These are phyloP conservation scores for Cicer pinnatifidum DNA, from an alignment of 306 rosid genomes.

Conservation along the genomic window DNA sequence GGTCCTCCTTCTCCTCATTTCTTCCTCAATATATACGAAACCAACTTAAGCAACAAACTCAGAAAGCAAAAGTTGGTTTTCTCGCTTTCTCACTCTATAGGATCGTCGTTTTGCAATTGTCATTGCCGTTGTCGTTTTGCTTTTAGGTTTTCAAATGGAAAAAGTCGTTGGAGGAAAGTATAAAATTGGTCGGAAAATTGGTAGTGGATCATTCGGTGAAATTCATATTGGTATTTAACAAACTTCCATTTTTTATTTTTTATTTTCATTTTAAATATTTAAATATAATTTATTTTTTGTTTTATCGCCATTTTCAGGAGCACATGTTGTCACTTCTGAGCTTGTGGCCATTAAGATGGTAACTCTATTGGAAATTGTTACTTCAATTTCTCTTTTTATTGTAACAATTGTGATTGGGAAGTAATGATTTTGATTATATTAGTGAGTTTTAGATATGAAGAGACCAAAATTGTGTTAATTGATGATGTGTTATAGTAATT, in stretches of 20 bases:
- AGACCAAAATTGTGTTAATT: not conserved
- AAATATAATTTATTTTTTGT: not conserved
- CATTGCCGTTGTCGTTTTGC: constrained; percentile 8
- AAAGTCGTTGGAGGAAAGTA: constrained; percentile 60
- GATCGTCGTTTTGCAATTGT: not conserved
- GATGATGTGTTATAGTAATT: not conserved
- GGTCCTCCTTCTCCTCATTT: constrained; percentile 11
- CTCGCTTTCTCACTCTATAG: not conserved
- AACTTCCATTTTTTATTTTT: not conserved
- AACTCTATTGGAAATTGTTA: constrained; percentile 40
- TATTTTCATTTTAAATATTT: not conserved
- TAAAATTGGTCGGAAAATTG: constrained; percentile 68
- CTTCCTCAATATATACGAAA: constrained; percentile 30
- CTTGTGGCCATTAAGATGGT: constrained; percentile 74
- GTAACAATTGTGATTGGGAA: constrained; percentile 18
- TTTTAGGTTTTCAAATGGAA: constrained; percentile 51
- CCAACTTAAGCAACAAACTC: constrained; percentile 27
- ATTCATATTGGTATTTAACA: constrained; percentile 56
- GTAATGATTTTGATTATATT: not conserved
- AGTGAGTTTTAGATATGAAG: not conserved
- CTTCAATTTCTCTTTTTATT: not conserved
- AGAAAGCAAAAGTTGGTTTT: constrained; percentile 12
- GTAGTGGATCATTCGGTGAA: constrained; percentile 79
- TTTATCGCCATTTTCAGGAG: constrained; percentile 48
- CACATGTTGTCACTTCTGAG: constrained; percentile 59